phyloP scores from a whole-genome alignment of 116 monocot genomes.

The Dioscorea cayenensis region DNA sequence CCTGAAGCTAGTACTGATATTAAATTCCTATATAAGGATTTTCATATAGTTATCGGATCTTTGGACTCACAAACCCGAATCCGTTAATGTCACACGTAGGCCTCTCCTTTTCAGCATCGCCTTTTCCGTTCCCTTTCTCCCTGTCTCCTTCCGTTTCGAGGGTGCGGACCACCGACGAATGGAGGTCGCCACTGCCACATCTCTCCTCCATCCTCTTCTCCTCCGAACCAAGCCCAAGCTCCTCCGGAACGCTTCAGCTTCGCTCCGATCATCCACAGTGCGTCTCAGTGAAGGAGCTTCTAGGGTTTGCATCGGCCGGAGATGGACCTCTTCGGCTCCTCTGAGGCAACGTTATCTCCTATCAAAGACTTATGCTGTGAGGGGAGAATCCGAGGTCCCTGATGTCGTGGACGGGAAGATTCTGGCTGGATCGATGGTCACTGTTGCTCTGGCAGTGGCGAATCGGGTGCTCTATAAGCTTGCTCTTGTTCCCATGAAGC shows the following conservation, averaged over 20 bases:
- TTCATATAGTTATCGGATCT: too few species aligned
- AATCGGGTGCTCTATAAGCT: conserved; percentile 96
- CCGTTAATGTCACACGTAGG: background rate
- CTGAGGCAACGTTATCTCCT: background rate
- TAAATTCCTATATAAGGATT: too few species aligned
- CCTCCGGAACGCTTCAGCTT: background rate
- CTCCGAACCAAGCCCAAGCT: background rate
- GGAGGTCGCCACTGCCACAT: background rate
- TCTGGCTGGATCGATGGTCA: conserved; percentile 35
- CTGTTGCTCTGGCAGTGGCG: conserved; percentile 65
- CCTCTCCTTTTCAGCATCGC: too few species aligned
- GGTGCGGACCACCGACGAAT: background rate
- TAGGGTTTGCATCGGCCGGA: background rate
- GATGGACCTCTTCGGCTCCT: background rate
- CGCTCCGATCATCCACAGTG: background rate
- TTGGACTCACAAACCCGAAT: too few species aligned
- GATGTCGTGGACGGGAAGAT: conserved; percentile 27
- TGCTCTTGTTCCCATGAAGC: conserved; percentile 85
- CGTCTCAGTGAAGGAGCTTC: background rate
- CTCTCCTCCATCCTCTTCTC: background rate
- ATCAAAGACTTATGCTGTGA: background rate
- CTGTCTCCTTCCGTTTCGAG: background rate
- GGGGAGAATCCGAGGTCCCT: background rate
- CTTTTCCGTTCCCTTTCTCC: background rate
- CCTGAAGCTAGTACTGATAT: too few species aligned